Percentiles rank a stretch among this genome's conserved stretches.
Evolutionary conservation across 129 eudicot genomes (phyloP).

Genomic region (Artemisia argyi): DNA sequence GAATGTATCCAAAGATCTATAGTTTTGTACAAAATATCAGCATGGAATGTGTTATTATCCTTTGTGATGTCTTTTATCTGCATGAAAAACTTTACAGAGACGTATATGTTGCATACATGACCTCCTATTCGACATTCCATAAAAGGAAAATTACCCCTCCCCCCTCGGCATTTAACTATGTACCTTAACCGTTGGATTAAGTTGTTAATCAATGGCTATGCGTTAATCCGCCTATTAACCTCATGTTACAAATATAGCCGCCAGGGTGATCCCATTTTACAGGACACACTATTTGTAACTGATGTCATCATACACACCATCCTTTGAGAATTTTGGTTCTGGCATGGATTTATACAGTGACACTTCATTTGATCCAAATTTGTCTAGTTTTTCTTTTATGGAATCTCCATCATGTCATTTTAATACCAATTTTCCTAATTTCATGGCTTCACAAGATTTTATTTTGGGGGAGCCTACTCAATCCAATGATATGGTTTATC

Average conservation of each 20-base stretch:
- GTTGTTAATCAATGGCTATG: constrained; percentile 34
- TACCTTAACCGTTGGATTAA: constrained; percentile 30
- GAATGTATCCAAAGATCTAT: not conserved
- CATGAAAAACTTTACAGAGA: not conserved
- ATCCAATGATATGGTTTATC: constrained; percentile 33
- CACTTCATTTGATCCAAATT: constrained; percentile 20
- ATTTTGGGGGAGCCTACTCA: constrained; percentile 3
- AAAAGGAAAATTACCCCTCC: constrained; percentile 13
- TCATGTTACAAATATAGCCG: constrained; percentile 20
- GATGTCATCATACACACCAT: constrained; percentile 33
- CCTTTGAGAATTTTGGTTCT: constrained; percentile 17
- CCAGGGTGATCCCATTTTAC: constrained; percentile 20
- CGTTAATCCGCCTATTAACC: constrained; percentile 23
- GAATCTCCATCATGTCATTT: constrained; percentile 21
- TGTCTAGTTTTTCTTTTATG: constrained; percentile 19
- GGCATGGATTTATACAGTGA: not conserved
- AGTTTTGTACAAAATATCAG: not conserved
- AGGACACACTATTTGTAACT: constrained; percentile 2
- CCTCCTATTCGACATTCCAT: constrained; percentile 4
- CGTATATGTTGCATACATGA: not conserved
- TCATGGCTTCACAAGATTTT: not conserved
- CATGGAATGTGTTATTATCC: not conserved
- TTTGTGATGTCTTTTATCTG: not conserved
- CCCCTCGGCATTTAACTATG: not conserved
- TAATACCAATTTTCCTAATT: constrained; percentile 4